Evolutionary conservation across 139 green algal genomes (phyloP).

Genomic region (Trebouxia sp.): DNA sequence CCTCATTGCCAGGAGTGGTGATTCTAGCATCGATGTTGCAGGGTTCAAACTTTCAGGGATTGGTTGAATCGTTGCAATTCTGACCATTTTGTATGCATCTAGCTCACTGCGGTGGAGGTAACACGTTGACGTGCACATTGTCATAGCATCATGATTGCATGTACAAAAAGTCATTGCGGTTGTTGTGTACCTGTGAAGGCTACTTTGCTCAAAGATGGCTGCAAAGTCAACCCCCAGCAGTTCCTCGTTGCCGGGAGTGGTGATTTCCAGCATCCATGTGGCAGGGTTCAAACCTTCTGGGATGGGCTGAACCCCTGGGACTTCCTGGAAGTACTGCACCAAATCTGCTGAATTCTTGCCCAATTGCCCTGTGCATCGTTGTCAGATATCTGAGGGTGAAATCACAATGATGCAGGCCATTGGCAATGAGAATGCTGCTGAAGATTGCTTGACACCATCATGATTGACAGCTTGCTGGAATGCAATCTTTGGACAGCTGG

Average conservation of each 20-base stretch:
- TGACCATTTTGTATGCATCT: too few species aligned
- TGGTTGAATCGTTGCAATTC: constrained; percentile 31
- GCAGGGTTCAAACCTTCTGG: constrained; percentile 68
- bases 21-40: constrained; percentile 78
- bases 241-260: constrained; percentile 27
- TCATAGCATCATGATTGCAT: neutral
- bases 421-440: neutral
- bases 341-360: constrained; percentile 51
- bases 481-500: too few species aligned
- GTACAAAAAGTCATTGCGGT: neutral
- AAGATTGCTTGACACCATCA: too few species aligned
- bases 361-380: neutral
- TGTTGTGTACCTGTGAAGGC: constrained; percentile 7
- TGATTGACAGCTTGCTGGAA: too few species aligned
- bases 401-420: neutral
- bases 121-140: too few species aligned
- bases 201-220: constrained; percentile 31
- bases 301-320: constrained; percentile 40
- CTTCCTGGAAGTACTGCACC: constrained; percentile 52
- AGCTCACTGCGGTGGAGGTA: too few species aligned
- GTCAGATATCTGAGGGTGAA: neutral
- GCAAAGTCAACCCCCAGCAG: constrained; percentile 42
- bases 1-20: constrained; percentile 33
- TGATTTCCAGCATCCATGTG: constrained; percentile 76
- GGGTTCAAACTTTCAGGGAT: constrained; percentile 67